phyloP scores from a whole-genome alignment of 1,284 basidiomycete genomes.

The Fomitiporia mediterranea region DNA sequence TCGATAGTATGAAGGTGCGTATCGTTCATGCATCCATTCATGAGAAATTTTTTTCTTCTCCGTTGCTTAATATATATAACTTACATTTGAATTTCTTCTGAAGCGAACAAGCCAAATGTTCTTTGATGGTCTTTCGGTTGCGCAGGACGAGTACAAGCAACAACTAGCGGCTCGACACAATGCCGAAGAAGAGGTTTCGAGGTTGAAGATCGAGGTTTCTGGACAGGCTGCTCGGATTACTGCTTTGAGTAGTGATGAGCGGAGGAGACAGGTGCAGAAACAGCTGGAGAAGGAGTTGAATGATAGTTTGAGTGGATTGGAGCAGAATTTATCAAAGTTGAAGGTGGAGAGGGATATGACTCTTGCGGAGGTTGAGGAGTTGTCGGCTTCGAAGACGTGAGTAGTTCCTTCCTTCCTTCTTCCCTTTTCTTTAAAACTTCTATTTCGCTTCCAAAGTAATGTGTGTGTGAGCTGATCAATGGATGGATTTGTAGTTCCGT shows the following conservation, averaged over 20 bases:
- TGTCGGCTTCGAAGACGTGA: constrained; percentile 70
- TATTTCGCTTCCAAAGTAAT: constrained; percentile 5
- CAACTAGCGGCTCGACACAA: constrained; percentile 85
- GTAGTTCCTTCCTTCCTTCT: no score
- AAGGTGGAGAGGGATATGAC: constrained; percentile 88
- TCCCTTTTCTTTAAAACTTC: constrained; percentile 9
- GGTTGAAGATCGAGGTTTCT: constrained; percentile 79
- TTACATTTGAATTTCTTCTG: constrained; percentile 12
- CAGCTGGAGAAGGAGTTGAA: constrained; percentile 77
- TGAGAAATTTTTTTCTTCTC: no score
- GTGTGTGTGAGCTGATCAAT: constrained; percentile 25
- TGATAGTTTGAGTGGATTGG: constrained; percentile 72
- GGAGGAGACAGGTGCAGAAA: constrained; percentile 73
- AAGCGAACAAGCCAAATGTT: constrained; percentile 89
- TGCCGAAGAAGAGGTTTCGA: constrained; percentile 87
- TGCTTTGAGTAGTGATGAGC: constrained; percentile 74
- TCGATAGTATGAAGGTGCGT: constrained; percentile 88
- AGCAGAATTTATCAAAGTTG: constrained; percentile 83
- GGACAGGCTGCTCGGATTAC: constrained; percentile 87
- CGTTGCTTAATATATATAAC: background rate
- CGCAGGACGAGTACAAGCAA: constrained; percentile 89
- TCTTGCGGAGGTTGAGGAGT: constrained; percentile 89
- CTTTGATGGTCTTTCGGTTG: constrained; percentile 87
- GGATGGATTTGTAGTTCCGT: constrained; percentile 18
- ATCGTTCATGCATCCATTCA: no score